Conservation (phyloP, 352 stramenopile species). For the Phytopythium vexans region DNA sequence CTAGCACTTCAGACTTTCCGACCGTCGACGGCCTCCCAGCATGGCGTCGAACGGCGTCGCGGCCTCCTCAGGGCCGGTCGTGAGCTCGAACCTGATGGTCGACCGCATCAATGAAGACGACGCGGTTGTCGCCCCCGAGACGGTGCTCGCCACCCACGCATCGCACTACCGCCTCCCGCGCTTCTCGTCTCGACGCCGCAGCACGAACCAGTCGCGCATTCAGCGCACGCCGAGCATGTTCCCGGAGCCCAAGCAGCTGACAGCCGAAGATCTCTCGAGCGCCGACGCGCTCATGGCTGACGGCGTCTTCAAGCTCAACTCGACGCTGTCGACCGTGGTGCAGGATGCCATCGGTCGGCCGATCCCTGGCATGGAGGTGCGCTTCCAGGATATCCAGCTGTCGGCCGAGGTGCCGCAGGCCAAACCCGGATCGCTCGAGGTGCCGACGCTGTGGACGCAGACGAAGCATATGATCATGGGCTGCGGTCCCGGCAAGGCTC, state of each 20-base stretch:
- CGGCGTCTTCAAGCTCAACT: slow-evolving; percentile 50
- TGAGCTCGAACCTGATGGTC: no score
- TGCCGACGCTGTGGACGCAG: slow-evolving; percentile 37
- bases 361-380: slow-evolving; percentile 50
- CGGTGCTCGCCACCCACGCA: slow-evolving; percentile 13
- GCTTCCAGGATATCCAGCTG: slow-evolving; percentile 48
- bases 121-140: slow-evolving; percentile 7
- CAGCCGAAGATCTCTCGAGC: slow-evolving; percentile 30
- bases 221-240: slow-evolving; percentile 21
- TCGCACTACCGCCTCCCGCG: slow-evolving; percentile 24
- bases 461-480: no score
- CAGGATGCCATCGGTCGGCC: slow-evolving; percentile 33
- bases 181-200: slow-evolving; percentile 22
- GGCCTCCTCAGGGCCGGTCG: no score
- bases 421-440: slow-evolving; percentile 16
- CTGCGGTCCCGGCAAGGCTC: slow-evolving; percentile 8
- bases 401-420: slow-evolving; percentile 18
- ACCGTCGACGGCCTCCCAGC: no score
- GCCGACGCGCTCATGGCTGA: slow-evolving; percentile 42
- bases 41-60: no score
- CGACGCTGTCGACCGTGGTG: slow-evolving; percentile 35
- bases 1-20: no score
- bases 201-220: slow-evolving; percentile 12
- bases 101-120: slow-evolving; percentile 8
- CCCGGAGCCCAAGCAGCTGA: slow-evolving; percentile 21